Conservation (phyloP, 2,329 filamentous ascomycete genomes). For the Verticillium klebahnii region DNA sequence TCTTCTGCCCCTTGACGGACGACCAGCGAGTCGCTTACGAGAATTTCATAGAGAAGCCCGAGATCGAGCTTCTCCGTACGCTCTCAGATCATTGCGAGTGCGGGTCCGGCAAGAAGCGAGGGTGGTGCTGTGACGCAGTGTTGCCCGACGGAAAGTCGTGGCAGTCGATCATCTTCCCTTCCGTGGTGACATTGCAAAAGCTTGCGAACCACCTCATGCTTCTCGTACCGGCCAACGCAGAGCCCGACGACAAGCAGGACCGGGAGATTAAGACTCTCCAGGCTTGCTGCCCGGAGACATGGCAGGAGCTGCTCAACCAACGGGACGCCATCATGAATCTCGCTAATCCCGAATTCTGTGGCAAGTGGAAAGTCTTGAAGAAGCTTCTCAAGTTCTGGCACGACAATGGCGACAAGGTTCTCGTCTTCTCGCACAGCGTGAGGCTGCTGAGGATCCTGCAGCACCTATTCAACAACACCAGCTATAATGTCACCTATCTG, state of each 20-base stretch:
- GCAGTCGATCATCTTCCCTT: conserved; percentile 78
- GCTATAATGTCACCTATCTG: conserved; percentile 86
- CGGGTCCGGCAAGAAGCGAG: conserved; percentile 62
- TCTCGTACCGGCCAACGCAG: conserved; percentile 64
- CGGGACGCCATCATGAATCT: conserved; percentile 77
- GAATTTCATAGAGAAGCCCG: conserved; percentile 69
- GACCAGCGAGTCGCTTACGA: conserved; percentile 80
- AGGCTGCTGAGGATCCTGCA: conserved; percentile 78
- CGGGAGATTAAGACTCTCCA: conserved; percentile 72
- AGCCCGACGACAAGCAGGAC: conserved; percentile 67
- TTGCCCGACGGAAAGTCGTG: conserved; percentile 62
- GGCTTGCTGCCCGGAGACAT: conserved; percentile 68
- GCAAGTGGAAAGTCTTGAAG: conserved; percentile 91
- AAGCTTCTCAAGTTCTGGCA: conserved; percentile 89
- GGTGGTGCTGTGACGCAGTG: conserved; percentile 71
- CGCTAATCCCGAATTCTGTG: conserved; percentile 86
- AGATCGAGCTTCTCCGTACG: conserved; percentile 63
- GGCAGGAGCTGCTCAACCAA: conserved; percentile 68
- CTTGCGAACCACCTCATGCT: conserved; percentile 90
- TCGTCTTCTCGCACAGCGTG: conserved; percentile 93
- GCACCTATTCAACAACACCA: conserved; percentile 79
- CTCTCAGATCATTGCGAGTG: conserved; percentile 68
- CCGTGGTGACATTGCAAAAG: conserved; percentile 78
- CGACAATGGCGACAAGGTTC: conserved; percentile 82
- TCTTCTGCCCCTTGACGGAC: conserved; percentile 88